Base-by-base conservation (phyloP, 2,329 filamentous ascomycete genomes). In the Lasiodiplodia gonubiensis region DNA sequence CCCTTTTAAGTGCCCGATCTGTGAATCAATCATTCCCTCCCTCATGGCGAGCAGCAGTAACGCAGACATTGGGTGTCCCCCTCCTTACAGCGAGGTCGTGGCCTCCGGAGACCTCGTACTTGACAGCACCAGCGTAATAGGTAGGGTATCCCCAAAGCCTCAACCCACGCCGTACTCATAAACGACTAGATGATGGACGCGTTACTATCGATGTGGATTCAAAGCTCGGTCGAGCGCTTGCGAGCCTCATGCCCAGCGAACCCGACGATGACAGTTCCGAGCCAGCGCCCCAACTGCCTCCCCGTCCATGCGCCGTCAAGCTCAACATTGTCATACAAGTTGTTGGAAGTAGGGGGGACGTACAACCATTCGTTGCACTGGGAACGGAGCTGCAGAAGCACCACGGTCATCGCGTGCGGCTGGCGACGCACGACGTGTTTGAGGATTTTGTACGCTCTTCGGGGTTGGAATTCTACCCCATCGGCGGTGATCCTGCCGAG, bases 351-450 rank as follows among this genome's bases (percentile, higher is more conserved):
- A 78, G 83, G 37, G 85, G 85, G 10, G 85, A 87, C 72, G 84
- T 87, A 0, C 86, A 89, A 67, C 86, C 86, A 0, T 89, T 89
- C 66, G 78, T 89, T 64, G 85, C 86, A 0, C 77, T 89, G 2
- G 87, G 85, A 0, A 82, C 80, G 42, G 80, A 82, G 18, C 72
- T 88, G 0, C 80, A 85, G 70, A 76, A 78, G 3, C 11, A 53
- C 23, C 79, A 84, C 65, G 82, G 83, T 1, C 86, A 88, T 71
- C 82, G 86, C 8, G 84, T 89, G 3, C 82, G 86, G 3, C 76
- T 88, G 16, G 86, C 85, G 30, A 89, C 86, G 1, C 86, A 88
- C 70, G 71, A 79, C 10, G 79, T 81, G 3, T 88, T 88, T 71
- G 80, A 83, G 66, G 76, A 83, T 3, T 87, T 88, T 52, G 84